Conservation (phyloP, 352 stramenopile species). For the Phytophthora citrophthora region DNA sequence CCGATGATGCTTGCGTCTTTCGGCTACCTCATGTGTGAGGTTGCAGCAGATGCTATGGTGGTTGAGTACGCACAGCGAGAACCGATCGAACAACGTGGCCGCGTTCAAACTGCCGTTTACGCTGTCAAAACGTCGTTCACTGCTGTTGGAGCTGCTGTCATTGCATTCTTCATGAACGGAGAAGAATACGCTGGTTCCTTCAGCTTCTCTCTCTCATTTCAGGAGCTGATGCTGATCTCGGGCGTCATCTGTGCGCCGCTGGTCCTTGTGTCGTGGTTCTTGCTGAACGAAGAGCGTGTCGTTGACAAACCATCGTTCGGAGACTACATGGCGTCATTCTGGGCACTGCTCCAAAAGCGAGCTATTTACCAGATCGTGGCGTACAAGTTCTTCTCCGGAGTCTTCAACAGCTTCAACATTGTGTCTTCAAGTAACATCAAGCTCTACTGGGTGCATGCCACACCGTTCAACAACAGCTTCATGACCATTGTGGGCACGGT, state of each 20-base stretch:
- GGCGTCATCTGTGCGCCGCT: constrained; percentile 38
- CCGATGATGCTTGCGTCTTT: constrained; percentile 64
- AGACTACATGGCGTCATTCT: constrained; percentile 50
- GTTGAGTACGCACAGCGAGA: constrained; percentile 62
- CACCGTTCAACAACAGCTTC: constrained; percentile 59
- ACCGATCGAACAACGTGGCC: constrained; percentile 44
- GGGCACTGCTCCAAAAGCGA: constrained; percentile 52
- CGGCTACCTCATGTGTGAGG: constrained; percentile 55
- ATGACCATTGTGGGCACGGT: constrained; percentile 52
- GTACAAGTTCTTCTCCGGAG: constrained; percentile 67
- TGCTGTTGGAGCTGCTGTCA: constrained; percentile 40
- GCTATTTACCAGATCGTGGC: constrained; percentile 60
- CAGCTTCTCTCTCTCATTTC: constrained; percentile 44
- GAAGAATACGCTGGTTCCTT: constrained; percentile 49
- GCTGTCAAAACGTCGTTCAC: constrained; percentile 46
- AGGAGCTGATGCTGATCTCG: constrained; percentile 45
- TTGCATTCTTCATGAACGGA: constrained; percentile 53
- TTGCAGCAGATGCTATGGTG: constrained; percentile 62
- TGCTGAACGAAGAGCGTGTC: constrained; percentile 36
- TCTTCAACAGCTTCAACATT: constrained; percentile 71
- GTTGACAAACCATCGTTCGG: constrained; percentile 11
- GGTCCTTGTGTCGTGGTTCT: constrained; percentile 39
- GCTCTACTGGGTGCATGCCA: constrained; percentile 58
- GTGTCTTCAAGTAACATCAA: constrained; percentile 58
- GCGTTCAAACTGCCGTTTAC: constrained; percentile 53